Percentiles rank a stretch among this genome's conserved stretches.
These are phyloP conservation scores for Rugosomyces carneus DNA, from an alignment of 1,284 basidiomycete genomes.

Conservation along the genomic window DNA sequence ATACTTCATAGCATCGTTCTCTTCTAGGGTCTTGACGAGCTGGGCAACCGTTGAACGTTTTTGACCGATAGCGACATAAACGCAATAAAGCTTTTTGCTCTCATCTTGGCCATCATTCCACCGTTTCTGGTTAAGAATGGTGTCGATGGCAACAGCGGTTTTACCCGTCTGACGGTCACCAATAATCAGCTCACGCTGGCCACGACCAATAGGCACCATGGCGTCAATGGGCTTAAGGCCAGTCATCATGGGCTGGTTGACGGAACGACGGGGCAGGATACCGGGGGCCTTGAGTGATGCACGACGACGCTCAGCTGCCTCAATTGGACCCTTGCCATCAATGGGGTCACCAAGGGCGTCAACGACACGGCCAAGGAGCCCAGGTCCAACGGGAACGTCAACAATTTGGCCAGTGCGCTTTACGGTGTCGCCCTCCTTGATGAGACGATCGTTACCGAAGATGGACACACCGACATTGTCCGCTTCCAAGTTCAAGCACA, in stretches of 20 bases:
- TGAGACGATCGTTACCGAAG: conserved; percentile 99
- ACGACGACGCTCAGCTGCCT: conserved; percentile 89
- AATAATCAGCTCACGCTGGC: conserved; percentile 99
- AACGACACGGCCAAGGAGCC: conserved; percentile 96
- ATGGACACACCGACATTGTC: conserved; percentile 99
- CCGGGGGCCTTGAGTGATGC: conserved; percentile 98
- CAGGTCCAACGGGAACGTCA: conserved; percentile 97
- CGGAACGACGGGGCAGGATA: conserved; percentile 97
- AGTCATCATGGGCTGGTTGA: conserved; percentile 99
- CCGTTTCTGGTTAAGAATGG: conserved; percentile 99
- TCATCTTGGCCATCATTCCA: conserved; percentile 99
- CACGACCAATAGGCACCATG: conserved; percentile 99
- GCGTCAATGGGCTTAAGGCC: conserved; percentile 99
- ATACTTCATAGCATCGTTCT: conserved; percentile 99
- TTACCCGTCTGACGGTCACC: conserved; percentile 99
- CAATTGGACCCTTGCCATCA: conserved; percentile 97
- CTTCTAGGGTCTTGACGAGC: conserved; percentile 98
- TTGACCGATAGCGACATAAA: conserved; percentile 98
- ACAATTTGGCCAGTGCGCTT: conserved; percentile 99
- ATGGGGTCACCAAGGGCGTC: conserved; percentile 99
- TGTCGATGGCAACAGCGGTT: conserved; percentile 98
- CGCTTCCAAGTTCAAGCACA: conserved; percentile 99
- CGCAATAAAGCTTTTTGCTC: conserved; percentile 98
- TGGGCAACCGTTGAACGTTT: conserved; percentile 99
- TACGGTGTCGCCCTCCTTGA: conserved; percentile 99